phyloP scores from a whole-genome alignment of 805 yeast species.

The Wickerhamomyces subpelliculosus region DNA sequence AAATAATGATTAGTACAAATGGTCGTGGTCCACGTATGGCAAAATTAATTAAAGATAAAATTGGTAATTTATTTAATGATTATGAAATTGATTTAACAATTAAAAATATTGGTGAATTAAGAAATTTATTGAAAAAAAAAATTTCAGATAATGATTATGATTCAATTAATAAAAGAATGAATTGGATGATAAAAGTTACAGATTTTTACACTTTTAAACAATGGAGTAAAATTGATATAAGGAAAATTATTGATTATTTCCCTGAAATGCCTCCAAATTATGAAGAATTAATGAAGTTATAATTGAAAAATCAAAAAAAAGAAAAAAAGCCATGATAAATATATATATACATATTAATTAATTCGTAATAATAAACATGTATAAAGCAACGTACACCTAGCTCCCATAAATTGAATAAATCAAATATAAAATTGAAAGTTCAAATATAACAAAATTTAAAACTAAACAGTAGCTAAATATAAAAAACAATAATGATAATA shows the following conservation, averaged over 20 bases:
- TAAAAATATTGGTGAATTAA: constrained; percentile 48
- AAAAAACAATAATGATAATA: too few relatives aligned
- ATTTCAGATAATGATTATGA: constrained; percentile 39
- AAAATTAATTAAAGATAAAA: constrained; percentile 48
- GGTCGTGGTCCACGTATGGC: constrained; percentile 78
- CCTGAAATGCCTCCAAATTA: constrained; percentile 43
- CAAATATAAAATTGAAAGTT: too few relatives aligned
- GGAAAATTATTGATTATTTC: constrained; percentile 35
- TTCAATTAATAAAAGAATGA: constrained; percentile 58
- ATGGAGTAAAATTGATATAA: constrained; percentile 43
- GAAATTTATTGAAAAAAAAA: constrained; percentile 41
- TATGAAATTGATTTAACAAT: constrained; percentile 48
- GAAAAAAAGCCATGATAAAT: too few relatives aligned
- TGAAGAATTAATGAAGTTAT: constrained; percentile 5
- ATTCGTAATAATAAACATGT: too few relatives aligned
- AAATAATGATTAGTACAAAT: constrained; percentile 77
- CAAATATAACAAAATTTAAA: too few relatives aligned
- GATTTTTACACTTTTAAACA: constrained; percentile 51
- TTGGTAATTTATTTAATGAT: constrained; percentile 35
- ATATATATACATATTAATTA: too few relatives aligned
- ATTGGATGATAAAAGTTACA: constrained; percentile 60
- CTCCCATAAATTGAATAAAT: too few relatives aligned
- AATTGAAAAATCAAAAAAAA: not conserved
- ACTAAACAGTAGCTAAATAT: too few relatives aligned
- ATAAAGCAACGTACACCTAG: too few relatives aligned